Base-by-base conservation (phyloP, 73 alveolate species). In the Symbiodinium natans region DNA sequence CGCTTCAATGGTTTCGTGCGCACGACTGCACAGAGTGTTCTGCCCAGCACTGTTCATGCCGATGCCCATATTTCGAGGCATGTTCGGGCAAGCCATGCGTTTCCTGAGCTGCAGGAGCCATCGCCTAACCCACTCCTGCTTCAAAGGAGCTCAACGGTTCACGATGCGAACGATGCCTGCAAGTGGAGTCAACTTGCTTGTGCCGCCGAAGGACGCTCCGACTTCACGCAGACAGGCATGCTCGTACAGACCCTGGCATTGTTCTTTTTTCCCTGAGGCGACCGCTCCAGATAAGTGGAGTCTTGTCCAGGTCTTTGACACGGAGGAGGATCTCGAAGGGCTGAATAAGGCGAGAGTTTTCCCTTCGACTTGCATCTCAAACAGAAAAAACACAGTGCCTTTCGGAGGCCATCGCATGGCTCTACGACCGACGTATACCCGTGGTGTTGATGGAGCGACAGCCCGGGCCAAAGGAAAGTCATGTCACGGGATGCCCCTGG, bases 211-310 rank as follows among this genome's bases (percentile, higher is more conserved):
- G 80, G 80, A 63, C 80, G 80, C 36, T 77, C 86, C 52, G 98
- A 92, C 68, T 92, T 92, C 59, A 92, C 98, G 41, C 98, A 92
- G 98, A 92, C 98, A 36, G 98, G 97, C 88, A 41, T 29, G 87
- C 54, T 31, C 25, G 82, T 5, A 21, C 82, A 31, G 33, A 36
- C 48, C 48, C 31, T 11, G 86, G 86, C 10, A 27, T n/a, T n/a
- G n/a, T n/a, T n/a, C n/a, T n/a, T n/a, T n/a, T n/a, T n/a, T n/a
- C n/a, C n/a, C n/a, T n/a, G n/a, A 27, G 19, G 41, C 39, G 83
- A 71, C 39, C 83, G 19, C 10, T 68, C 82, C n/a, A 29, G 83
- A 27, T n/a, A n/a, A n/a, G n/a, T n/a, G n/a, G n/a, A n/a, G 94
- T 54, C 56, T 63, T 89, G 74, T 43, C 75, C 80, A 63, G 95